Evolutionary conservation across 2,329 filamentous ascomycete genomes (phyloP).

Genomic region (Bertia moriformis): DNA sequence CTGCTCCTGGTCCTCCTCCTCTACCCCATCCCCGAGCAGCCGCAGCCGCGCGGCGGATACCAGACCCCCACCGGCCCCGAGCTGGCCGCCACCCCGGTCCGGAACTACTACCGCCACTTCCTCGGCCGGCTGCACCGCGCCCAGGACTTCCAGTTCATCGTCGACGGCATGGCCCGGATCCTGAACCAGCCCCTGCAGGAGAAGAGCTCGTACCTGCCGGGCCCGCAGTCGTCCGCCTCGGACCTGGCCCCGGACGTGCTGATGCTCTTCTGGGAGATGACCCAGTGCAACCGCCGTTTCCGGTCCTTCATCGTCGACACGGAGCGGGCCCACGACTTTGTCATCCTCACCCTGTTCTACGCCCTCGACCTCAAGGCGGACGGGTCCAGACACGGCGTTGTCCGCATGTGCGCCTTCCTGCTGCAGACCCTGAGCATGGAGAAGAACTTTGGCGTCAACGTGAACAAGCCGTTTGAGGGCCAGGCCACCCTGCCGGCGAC

Average conservation of each 20-base stretch:
- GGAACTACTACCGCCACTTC: constrained; percentile 90
- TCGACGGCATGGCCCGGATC: constrained; percentile 84
- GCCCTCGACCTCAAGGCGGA: constrained; percentile 80
- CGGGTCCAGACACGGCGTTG: constrained; percentile 73
- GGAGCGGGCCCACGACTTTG: constrained; percentile 79
- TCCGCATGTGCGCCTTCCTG: constrained; percentile 95
- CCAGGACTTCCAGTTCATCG: constrained; percentile 94
- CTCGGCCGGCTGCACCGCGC: constrained; percentile 78
- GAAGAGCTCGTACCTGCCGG: constrained; percentile 75
- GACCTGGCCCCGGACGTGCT: constrained; percentile 91
- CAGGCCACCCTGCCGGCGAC: constrained; percentile 74
- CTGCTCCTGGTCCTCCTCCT: constrained; percentile 73
- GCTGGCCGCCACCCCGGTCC: constrained; percentile 53
- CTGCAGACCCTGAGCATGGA: constrained; percentile 91
- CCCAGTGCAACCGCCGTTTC: constrained; percentile 96
- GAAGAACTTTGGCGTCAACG: constrained; percentile 71
- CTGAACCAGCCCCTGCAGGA: constrained; percentile 85
- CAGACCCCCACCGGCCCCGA: constrained; percentile 23
- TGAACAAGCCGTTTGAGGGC: constrained; percentile 77
- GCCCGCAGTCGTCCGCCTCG: constrained; percentile 55
- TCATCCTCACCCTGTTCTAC: constrained; percentile 82
- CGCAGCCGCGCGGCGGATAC: too few species aligned
- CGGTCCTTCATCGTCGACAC: constrained; percentile 94
- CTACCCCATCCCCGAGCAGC: constrained; percentile 73
- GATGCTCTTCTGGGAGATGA: constrained; percentile 92